A percentile compares a stretch with the other conserved stretches of the same genome.
These are phyloP conservation scores for Lotus japonicus DNA, from an alignment of 306 rosid species.

Conservation along the genomic window DNA sequence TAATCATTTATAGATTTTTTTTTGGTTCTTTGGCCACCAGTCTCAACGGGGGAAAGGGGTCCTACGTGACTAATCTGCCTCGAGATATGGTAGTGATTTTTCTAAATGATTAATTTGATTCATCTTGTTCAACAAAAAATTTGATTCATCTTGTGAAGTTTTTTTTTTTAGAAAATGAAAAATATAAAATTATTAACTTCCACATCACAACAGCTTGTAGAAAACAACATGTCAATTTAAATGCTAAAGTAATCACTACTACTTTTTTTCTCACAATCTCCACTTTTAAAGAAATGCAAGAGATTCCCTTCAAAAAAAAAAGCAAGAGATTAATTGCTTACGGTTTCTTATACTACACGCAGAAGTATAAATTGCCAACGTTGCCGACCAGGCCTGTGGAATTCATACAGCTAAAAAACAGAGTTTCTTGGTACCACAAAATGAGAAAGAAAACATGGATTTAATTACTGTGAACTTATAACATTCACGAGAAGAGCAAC, in stretches of 20 bases:
- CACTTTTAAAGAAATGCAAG: too few relatives aligned
- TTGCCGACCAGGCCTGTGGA: constrained; percentile 18
- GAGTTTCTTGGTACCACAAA: not conserved
- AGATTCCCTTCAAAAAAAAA: not conserved
- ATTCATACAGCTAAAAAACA: not conserved
- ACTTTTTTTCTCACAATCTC: not conserved
- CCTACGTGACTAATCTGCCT: too few relatives aligned
- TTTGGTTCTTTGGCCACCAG: too few relatives aligned
- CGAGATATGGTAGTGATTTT: too few relatives aligned
- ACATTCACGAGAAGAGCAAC: constrained; percentile 31
- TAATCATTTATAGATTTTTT: too few relatives aligned
- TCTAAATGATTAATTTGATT: too few relatives aligned
- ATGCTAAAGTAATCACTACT: not conserved
- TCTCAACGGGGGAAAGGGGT: too few relatives aligned
- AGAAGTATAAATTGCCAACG: not conserved
- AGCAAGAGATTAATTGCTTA: not conserved
- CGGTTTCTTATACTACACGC: not conserved
- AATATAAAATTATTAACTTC: not conserved
- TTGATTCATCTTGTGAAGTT: too few relatives aligned
- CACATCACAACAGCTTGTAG: not conserved
- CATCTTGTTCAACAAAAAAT: too few relatives aligned
- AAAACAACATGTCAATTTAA: not conserved
- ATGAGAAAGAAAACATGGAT: not conserved
- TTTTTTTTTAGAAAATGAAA: too few relatives aligned
- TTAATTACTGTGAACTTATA: constrained; percentile 22